Conservation (phyloP, 176 grass and related monocot species). For the Phyllostachys edulis region DNA sequence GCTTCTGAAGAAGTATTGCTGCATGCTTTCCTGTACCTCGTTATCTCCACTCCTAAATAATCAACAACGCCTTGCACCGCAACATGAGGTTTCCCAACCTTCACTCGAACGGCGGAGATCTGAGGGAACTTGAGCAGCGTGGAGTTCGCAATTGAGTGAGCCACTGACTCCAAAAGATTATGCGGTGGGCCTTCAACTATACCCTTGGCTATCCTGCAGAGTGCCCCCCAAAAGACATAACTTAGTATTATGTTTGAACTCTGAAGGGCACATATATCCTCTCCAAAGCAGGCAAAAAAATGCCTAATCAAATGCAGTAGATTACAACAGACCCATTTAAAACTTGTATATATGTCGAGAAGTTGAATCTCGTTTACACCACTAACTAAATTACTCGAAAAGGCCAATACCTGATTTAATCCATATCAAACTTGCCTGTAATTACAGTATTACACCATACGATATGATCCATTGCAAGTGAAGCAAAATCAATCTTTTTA, state of each 20-base stretch:
- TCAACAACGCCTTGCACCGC: conserved; percentile 68
- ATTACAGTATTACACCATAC: neutral
- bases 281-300: neutral
- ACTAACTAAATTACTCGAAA: neutral
- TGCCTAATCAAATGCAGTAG: neutral
- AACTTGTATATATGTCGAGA: neutral
- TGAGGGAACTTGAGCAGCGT: conserved; percentile 62
- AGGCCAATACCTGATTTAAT: neutral
- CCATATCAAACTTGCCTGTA: neutral
- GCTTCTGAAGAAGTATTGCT: neutral
- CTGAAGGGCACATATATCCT: neutral
- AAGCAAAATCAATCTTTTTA: neutral
- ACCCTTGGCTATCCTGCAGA: conserved; percentile 60
- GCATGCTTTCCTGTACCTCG: conserved; percentile 45
- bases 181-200: conserved; percentile 62
- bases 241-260: too few species aligned
- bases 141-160: conserved; percentile 66
- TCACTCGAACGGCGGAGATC: conserved; percentile 73
- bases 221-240: neutral
- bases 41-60: conserved; percentile 74
- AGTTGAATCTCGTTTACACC: neutral
- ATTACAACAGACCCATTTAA: neutral
- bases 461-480: neutral
- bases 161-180: conserved; percentile 84
- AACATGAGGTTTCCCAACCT: conserved; percentile 78